phyloP scores from a whole-genome alignment of 2,329 filamentous ascomycete genomes.

The Elsinoe batatas region DNA sequence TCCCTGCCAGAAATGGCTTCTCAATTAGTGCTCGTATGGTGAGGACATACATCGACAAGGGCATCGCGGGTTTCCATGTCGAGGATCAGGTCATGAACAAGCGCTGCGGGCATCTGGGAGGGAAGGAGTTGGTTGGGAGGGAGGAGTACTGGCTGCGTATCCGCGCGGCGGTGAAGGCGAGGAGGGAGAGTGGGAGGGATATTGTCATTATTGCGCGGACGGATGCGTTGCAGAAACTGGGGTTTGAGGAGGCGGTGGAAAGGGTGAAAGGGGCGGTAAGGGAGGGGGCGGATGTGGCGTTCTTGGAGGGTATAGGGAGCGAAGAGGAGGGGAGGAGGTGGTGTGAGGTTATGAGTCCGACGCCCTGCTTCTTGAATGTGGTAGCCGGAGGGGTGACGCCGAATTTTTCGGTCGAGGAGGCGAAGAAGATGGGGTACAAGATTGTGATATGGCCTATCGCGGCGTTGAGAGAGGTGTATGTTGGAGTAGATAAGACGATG shows the following conservation, averaged over 20 bases:
- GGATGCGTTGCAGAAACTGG: conserved; percentile 48
- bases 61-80: conserved; percentile 51
- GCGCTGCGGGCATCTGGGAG: conserved; percentile 54
- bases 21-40: conserved; percentile 49
- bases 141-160: conserved; percentile 48
- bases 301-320: conserved; percentile 49
- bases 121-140: conserved; percentile 48
- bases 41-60: conserved; percentile 43
- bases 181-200: conserved; percentile 41
- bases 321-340: conserved; percentile 41
- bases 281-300: conserved; percentile 49
- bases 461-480: conserved; percentile 37
- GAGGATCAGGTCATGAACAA: conserved; percentile 57
- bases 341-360: conserved; percentile 38
- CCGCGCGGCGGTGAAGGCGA: conserved; percentile 44
- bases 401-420: conserved; percentile 43
- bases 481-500: conserved; percentile 22
- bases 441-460: conserved; percentile 50
- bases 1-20: conserved; percentile 53
- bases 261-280: conserved; percentile 42
- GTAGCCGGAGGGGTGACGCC: conserved; percentile 49
- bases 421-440: conserved; percentile 46
- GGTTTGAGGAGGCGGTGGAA: conserved; percentile 47
- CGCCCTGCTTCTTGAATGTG: conserved; percentile 47
- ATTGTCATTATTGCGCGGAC: conserved; percentile 58